A percentile compares a stretch with the other conserved stretches of the same genome.
Evolutionary conservation across 2,329 filamentous ascomycete genomes (phyloP).

Genomic region (Monilinia vaccinii-corymbosi): DNA sequence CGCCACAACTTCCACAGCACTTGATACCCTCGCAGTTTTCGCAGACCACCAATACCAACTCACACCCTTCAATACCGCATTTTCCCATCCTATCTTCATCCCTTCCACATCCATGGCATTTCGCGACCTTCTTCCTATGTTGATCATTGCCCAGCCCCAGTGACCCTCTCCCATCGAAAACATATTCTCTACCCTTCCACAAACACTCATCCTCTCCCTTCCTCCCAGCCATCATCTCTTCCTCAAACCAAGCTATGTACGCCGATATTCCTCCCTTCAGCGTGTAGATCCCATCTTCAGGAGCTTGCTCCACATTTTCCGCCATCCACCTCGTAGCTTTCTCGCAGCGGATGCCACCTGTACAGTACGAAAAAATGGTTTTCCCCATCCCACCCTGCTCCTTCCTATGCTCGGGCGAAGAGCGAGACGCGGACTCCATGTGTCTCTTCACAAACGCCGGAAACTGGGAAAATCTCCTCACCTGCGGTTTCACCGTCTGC

Average conservation of each 20-base stretch:
- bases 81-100: conserved; percentile 26
- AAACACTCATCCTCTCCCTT: conserved; percentile 23
- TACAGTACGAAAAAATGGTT: conserved; percentile 29
- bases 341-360: conserved; percentile 29
- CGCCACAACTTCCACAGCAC: conserved; percentile 25
- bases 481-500: conserved; percentile 24
- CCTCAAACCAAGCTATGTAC: conserved; percentile 30
- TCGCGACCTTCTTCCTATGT: conserved; percentile 21
- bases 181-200: conserved; percentile 29
- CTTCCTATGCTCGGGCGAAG: neutral
- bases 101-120: conserved; percentile 23
- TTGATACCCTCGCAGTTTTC: conserved; percentile 21
- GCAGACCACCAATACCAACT: conserved; percentile 29
- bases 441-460: conserved; percentile 26
- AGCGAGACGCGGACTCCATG: conserved; percentile 3
- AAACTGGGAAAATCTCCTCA: conserved; percentile 29
- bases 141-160: conserved; percentile 13
- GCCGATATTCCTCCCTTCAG: conserved; percentile 28
- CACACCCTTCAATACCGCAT: conserved; percentile 25
- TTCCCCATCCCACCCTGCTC: conserved; percentile 7
- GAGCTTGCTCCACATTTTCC: conserved; percentile 20
- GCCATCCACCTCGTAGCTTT: conserved; percentile 27
- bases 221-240: conserved; percentile 24
- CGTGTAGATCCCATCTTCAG: conserved; percentile 24
- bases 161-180: conserved; percentile 30